Evolutionary conservation across 2,329 filamentous ascomycete genomes (phyloP).

Genomic region (Ceratocystis cacaofunesta): DNA sequence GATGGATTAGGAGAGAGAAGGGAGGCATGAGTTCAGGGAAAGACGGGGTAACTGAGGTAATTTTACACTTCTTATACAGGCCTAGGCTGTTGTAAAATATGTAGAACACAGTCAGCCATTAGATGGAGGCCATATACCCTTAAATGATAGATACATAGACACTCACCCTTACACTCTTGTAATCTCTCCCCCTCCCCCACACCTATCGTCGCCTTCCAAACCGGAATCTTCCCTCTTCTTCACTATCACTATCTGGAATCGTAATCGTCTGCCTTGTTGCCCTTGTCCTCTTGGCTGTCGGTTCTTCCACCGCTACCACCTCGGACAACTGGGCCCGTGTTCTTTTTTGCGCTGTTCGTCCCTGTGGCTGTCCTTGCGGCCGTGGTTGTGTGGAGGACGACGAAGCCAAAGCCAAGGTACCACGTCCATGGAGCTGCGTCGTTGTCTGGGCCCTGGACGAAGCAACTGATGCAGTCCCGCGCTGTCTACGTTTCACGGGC

Average conservation of each 20-base stretch:
- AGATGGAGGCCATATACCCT: neutral
- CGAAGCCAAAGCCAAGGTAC: neutral
- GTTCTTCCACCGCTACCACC: conserved; percentile 19
- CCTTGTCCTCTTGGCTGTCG: conserved; percentile 24
- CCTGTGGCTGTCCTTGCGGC: conserved; percentile 17
- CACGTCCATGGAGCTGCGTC: neutral
- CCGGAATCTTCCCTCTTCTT: conserved; percentile 41
- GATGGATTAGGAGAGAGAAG: conserved; percentile 36
- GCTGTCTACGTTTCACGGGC: conserved; percentile 10
- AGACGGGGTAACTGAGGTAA: too few species aligned
- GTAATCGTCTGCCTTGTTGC: conserved; percentile 25
- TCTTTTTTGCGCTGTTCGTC: conserved; percentile 22
- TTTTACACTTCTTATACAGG: too few species aligned
- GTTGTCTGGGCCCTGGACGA: neutral
- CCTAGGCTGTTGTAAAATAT: neutral
- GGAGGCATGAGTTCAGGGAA: too few species aligned
- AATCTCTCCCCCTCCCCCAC: neutral
- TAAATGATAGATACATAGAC: conserved; percentile 5
- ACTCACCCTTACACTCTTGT: neutral
- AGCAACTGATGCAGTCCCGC: neutral
- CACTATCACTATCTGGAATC: conserved; percentile 33
- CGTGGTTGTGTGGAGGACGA: neutral
- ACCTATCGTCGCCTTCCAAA: conserved; percentile 36
- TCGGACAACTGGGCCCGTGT: neutral
- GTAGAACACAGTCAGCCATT: neutral